phyloP scores from a whole-genome alignment of 192 early-diverging fungal species.

The Backusella australiensis region DNA sequence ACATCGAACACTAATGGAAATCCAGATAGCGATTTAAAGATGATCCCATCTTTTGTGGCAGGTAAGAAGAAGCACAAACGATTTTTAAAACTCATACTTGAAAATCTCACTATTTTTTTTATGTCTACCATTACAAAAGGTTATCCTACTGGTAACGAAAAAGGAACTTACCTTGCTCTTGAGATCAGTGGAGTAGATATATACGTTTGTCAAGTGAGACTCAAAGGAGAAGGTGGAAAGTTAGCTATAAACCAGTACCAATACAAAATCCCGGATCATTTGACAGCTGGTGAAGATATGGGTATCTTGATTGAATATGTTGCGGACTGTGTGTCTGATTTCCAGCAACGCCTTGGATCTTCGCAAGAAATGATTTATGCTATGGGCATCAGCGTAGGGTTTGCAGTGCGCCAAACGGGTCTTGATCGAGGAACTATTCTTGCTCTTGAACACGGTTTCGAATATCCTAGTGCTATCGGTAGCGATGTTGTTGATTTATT shows the following conservation, averaged over 20 bases:
- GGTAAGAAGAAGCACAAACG: conserved; percentile 28
- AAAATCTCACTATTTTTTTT: background rate
- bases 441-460: conserved; percentile 84
- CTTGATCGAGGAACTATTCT: conserved; percentile 58
- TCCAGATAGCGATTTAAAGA: conserved; percentile 45
- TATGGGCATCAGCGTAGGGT: conserved; percentile 65
- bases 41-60: conserved; percentile 89
- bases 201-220: conserved; percentile 79
- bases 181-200: conserved; percentile 95
- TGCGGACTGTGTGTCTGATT: conserved; percentile 50
- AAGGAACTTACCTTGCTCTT: conserved; percentile 83
- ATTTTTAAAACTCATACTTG: background rate
- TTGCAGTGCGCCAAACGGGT: conserved; percentile 54
- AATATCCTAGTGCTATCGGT: conserved; percentile 69
- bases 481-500: conserved; percentile 80
- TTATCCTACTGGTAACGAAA: conserved; percentile 84
- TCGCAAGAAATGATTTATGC: conserved; percentile 9
- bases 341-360: conserved; percentile 40
- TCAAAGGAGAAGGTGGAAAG: conserved; percentile 72
- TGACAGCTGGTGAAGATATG: conserved; percentile 53
- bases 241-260: conserved; percentile 77
- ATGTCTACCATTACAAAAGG: conserved; percentile 50
- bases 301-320: conserved; percentile 76
- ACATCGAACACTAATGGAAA: conserved; percentile 26
- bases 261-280: conserved; percentile 66